phyloP scores from a whole-genome alignment of 2,329 filamentous ascomycete genomes.

The Immersiporthe knoxdaviesiana region DNA sequence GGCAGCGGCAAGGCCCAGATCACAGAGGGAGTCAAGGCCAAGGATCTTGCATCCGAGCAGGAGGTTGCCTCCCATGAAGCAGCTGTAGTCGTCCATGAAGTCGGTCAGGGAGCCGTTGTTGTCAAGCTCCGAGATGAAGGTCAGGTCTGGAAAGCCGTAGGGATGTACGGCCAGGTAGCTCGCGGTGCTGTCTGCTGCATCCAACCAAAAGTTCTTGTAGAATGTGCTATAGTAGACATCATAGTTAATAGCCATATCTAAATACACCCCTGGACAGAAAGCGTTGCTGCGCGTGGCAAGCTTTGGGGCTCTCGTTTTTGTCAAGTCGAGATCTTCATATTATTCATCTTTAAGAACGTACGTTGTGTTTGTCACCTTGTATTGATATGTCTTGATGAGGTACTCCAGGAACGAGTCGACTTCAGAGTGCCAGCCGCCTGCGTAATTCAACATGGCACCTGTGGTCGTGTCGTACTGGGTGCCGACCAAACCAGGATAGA shows the following conservation, averaged over 20 bases:
- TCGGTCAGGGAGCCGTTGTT: constrained; percentile 18
- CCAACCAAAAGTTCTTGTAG: constrained; percentile 21
- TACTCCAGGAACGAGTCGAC: constrained; percentile 23
- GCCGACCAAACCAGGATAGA: constrained; percentile 18
- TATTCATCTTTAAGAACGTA: background rate
- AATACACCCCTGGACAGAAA: background rate
- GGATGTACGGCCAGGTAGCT: constrained; percentile 23
- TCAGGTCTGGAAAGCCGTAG: constrained; percentile 15
- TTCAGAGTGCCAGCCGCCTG: constrained; percentile 16
- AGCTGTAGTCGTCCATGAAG: constrained; percentile 24
- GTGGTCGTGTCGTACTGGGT: constrained; percentile 19
- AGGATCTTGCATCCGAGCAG: constrained; percentile 20
- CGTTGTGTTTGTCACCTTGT: constrained; percentile 18
- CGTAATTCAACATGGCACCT: constrained; percentile 18
- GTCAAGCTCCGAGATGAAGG: constrained; percentile 20
- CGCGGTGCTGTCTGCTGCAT: constrained; percentile 16
- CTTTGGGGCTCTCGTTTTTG: background rate
- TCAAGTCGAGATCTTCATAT: background rate
- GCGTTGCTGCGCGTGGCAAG: background rate
- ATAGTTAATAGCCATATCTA: background rate
- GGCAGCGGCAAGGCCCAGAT: constrained; percentile 18
- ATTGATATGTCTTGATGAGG: constrained; percentile 22
- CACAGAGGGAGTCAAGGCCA: constrained; percentile 13
- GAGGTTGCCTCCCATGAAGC: constrained; percentile 18
- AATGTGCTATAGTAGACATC: background rate